phyloP scores from a whole-genome alignment of 345 rosid species.

The Citrus australasica region DNA sequence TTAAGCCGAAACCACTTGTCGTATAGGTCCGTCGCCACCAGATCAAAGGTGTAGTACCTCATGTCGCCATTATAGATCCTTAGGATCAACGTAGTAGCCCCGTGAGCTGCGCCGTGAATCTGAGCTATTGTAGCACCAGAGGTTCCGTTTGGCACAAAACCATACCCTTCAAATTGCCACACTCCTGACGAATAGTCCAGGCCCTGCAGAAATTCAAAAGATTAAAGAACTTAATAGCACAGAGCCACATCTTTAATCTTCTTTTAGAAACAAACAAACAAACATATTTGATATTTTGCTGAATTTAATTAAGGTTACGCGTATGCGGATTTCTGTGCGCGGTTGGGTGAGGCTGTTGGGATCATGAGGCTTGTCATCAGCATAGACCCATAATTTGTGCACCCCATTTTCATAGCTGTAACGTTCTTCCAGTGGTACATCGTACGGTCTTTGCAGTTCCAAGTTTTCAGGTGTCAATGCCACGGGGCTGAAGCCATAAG shows the following conservation, averaged over 20 bases:
- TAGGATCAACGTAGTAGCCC: slow-evolving; percentile 26
- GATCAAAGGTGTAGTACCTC: slow-evolving; percentile 27
- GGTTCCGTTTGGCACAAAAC: slow-evolving; percentile 43
- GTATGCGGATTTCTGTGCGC: slow-evolving; percentile 33
- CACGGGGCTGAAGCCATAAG: slow-evolving; percentile 24
- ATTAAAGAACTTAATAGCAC: not conserved
- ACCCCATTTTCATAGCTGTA: slow-evolving; percentile 31
- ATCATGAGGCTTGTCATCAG: slow-evolving; percentile 39
- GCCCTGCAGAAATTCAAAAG: slow-evolving; percentile 17
- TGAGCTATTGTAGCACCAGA: slow-evolving; percentile 33
- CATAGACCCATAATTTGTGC: slow-evolving; percentile 33
- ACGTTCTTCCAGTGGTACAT: slow-evolving; percentile 21
- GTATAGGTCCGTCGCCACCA: slow-evolving; percentile 15
- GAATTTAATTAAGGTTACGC: slow-evolving; percentile 7
- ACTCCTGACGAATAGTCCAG: slow-evolving; percentile 37
- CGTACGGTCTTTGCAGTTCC: slow-evolving; percentile 32
- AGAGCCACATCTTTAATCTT: not conserved
- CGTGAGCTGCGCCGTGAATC: slow-evolving; percentile 30
- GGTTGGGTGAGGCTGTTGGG: slow-evolving; percentile 35
- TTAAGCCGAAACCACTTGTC: slow-evolving; percentile 42
- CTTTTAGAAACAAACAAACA: too few relatives aligned
- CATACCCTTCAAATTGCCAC: slow-evolving; percentile 43
- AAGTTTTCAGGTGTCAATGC: slow-evolving; percentile 23
- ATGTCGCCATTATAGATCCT: slow-evolving; percentile 32
- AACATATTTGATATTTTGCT: too few relatives aligned